These are phyloP conservation scores for Paramarasmius palmivorus DNA, from an alignment of 1,284 basidiomycete genomes.

Conservation along the genomic window DNA sequence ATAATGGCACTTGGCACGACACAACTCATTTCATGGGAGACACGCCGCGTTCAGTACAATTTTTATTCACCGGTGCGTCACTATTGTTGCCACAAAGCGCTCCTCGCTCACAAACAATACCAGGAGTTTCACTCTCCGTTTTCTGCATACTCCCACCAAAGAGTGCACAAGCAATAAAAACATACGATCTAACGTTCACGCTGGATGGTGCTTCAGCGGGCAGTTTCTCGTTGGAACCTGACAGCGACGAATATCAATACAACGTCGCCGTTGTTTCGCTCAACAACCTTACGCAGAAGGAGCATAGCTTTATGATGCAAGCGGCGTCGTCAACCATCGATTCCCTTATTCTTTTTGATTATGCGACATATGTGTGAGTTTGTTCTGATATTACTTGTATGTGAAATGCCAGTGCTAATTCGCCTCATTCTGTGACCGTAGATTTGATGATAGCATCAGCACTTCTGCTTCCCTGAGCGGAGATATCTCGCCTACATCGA, in stretches of 20 bases:
- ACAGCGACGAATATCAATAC: background rate
- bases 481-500: too few species aligned
- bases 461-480: too few species aligned
- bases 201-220: background rate
- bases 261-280: background rate
- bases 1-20: constrained; percentile 1
- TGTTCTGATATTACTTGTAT: background rate
- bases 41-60: background rate
- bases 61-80: background rate
- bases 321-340: background rate
- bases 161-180: background rate
- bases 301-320: background rate
- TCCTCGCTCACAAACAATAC: background rate
- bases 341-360: constrained; percentile 1
- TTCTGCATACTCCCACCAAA: background rate
- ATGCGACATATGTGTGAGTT: background rate
- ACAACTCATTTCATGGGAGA: background rate
- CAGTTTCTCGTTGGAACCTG: background rate
- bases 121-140: background rate
- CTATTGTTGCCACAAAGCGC: too few species aligned
- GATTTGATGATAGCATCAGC: too few species aligned
- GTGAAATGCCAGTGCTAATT: too few species aligned
- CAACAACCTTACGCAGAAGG: background rate
- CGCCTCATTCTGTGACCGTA: too few species aligned
- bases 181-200: background rate